These are phyloP conservation scores for Pseudocercospora crystallina DNA, from an alignment of 2,329 filamentous ascomycete genomes.

Conservation along the genomic window DNA sequence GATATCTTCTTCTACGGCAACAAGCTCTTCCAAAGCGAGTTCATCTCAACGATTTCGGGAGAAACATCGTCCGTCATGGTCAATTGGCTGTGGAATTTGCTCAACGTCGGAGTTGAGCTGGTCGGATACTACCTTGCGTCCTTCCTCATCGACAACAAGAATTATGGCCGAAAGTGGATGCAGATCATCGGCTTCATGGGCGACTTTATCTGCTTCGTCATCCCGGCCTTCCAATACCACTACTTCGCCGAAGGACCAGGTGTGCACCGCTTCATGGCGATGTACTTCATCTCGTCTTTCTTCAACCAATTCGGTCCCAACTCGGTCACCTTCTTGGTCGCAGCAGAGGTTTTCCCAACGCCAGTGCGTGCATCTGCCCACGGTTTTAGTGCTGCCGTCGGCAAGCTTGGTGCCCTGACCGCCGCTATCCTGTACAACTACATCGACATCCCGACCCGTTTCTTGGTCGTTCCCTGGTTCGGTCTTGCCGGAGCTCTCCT, in stretches of 20 bases:
- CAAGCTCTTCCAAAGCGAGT: conserved; percentile 93
- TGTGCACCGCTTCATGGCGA: conserved; percentile 89
- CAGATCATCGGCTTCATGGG: conserved; percentile 90
- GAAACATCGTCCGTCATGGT: conserved; percentile 66
- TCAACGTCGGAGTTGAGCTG: conserved; percentile 85
- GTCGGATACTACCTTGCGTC: conserved; percentile 87
- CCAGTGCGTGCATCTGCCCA: conserved; percentile 90
- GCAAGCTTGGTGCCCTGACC: conserved; percentile 83
- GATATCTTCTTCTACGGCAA: conserved; percentile 99
- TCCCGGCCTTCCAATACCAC: conserved; percentile 83
- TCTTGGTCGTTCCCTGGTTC: conserved; percentile 94
- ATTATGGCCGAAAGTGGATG: conserved; percentile 96
- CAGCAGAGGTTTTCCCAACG: conserved; percentile 94
- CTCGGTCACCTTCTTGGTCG: conserved; percentile 92
- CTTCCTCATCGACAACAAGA: conserved; percentile 89
- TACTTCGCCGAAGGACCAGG: conserved; percentile 73
- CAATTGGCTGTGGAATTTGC: conserved; percentile 86
- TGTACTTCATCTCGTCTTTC: conserved; percentile 97
- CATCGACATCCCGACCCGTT: conserved; percentile 79
- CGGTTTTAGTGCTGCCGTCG: conserved; percentile 87
- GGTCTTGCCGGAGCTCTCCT: conserved; percentile 82
- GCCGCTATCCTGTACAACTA: conserved; percentile 94
- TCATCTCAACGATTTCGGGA: conserved; percentile 78
- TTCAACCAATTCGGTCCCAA: conserved; percentile 99
- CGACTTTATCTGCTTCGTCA: conserved; percentile 89